Conservation (phyloP, 73 alveolate genomes). For the Paraurostyla sp. region DNA sequence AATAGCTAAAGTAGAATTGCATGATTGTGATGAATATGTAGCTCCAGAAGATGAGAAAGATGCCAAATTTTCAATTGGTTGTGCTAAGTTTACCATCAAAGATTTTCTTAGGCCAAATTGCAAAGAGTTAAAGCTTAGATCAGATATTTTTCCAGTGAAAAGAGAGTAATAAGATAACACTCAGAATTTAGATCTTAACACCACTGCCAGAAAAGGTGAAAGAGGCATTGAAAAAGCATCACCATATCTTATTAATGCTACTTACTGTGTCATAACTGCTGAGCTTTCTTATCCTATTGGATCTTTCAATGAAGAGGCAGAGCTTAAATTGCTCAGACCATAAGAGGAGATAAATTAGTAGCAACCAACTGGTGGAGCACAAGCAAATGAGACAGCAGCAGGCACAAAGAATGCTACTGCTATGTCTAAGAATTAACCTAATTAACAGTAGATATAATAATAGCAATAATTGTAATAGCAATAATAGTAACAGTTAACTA, state of each 20-base stretch:
- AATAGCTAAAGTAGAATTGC: constrained; percentile 68
- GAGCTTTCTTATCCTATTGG: constrained; percentile 64
- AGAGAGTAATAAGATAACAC: constrained; percentile 61
- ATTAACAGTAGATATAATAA: too few species aligned
- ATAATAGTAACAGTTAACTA: too few species aligned
- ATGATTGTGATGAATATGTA: constrained; percentile 77
- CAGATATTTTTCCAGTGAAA: constrained; percentile 79
- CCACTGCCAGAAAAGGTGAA: constrained; percentile 77
- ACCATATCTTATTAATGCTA: constrained; percentile 72
- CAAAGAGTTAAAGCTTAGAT: constrained; percentile 63
- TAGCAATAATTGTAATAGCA: too few species aligned
- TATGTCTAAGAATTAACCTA: too few species aligned
- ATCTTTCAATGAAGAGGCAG: constrained; percentile 60
- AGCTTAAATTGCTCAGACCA: background rate
- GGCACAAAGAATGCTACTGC: background rate
- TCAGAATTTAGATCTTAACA: constrained; percentile 66
- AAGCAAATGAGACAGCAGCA: background rate
- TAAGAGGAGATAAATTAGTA: background rate
- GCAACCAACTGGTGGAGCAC: background rate
- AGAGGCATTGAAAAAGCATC: constrained; percentile 71
- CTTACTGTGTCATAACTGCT: constrained; percentile 64
- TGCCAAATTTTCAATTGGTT: constrained; percentile 58
- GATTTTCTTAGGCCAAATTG: constrained; percentile 71
- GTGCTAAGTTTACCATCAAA: constrained; percentile 68
- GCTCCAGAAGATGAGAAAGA: constrained; percentile 63